Percentiles rank a stretch among this genome's conserved stretches.
Evolutionary conservation across 1,284 basidiomycete genomes (phyloP).

Genomic region (Cutaneotrichosporon sp.): DNA sequence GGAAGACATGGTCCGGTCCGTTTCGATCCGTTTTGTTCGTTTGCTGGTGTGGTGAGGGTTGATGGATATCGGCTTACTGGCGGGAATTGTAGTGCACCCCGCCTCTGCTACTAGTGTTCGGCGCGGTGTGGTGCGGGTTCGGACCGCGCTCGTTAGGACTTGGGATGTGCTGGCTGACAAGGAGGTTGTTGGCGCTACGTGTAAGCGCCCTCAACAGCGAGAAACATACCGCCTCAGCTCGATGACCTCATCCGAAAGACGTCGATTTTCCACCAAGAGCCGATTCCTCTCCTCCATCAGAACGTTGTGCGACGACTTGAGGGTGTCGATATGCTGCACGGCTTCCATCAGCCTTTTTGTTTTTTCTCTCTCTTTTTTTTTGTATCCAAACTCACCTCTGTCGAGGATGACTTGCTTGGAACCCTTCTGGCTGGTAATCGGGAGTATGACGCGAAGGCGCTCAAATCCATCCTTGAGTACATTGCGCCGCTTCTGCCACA

Average conservation of each 20-base stretch:
- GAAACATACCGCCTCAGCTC: conserved; percentile 1
- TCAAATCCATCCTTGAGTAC: conserved; percentile 83
- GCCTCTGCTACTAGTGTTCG: not conserved
- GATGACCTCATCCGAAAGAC: not conserved
- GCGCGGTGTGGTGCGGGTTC: not conserved
- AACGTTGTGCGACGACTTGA: not conserved
- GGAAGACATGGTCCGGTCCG: no score
- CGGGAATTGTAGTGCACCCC: not conserved
- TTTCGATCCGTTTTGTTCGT: no score
- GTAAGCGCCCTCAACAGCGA: not conserved
- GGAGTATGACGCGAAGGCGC: conserved; percentile 77
- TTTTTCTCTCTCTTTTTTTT: no score
- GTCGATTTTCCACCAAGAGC: not conserved
- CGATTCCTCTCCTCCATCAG: not conserved
- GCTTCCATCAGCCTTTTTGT: not conserved
- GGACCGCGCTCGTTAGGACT: not conserved
- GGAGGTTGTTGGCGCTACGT: not conserved
- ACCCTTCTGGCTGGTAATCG: conserved; percentile 78
- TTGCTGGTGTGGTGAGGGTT: not conserved
- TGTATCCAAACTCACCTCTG: conserved; percentile 61
- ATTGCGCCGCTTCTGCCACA: conserved; percentile 78
- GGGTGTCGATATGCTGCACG: not conserved
- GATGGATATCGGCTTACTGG: not conserved
- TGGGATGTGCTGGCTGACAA: not conserved
- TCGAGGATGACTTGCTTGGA: conserved; percentile 83